Evolutionary conservation across 1,139 yeast species (phyloP), one percentile per base, ranked within the genome.

Genomic region (Hyphopichia burtonii): DNA sequence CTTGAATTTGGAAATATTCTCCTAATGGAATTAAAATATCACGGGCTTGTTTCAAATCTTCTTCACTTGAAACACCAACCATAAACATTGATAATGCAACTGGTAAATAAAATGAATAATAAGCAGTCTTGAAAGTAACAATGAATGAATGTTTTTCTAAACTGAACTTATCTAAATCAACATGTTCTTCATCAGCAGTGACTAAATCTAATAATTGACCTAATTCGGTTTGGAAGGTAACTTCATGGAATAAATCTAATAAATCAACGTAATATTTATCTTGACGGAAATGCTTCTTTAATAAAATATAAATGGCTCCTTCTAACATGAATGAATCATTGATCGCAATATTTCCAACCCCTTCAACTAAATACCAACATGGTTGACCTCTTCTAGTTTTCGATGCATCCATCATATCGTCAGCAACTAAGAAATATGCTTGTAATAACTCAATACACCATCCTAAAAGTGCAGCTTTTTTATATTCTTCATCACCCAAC

Each of bases 341-440:
- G 67, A 94, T 93, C 46, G 99, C 99, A 62, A 93, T 86, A 64
- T 89, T 88, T 35, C 87, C 88, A 44, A 91, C 96, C 36, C 82
- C 82, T 47, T 82, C 85, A 41, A 71, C 78, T 59, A 73, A 83
- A 72, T 91, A 94, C 99, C 99, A 94, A 71, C 99, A 94, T 54
- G 96, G 93, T 67, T 93, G 98, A 43, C 97, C 98, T 64, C 99
- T 84, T 76, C 99, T 87, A 37, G 99, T 94, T 66, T 89, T 86
- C 31, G 97, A 88, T 53, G 82, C 82, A 67, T 94, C 99, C 99
- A 94, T 94, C 80, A 94, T 94, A 65, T 94, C 99, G 65, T 94
- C 99, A 31, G 98, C 96, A 41, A 94, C 98, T 55, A 94, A 77
- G 74, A 94, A 94, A 66, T 89, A 93, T 2, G 97, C 99, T 69